Evolutionary conservation across 2,329 filamentous ascomycete species (phyloP).

Genomic region (Zasmidium citrigriseum): DNA sequence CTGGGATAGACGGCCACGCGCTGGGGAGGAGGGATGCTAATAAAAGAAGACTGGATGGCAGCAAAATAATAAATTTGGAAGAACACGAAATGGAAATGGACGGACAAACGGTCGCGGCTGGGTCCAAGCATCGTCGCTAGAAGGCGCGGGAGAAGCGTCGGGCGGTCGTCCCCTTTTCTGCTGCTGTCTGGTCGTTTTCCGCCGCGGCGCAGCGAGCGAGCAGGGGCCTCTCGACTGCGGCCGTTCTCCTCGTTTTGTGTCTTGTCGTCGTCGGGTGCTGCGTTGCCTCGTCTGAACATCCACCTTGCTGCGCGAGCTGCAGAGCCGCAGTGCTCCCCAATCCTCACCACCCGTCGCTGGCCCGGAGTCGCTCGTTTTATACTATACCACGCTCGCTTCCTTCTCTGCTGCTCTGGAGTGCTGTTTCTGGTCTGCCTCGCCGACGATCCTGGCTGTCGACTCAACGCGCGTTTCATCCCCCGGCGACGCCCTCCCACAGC

Average conservation of each 20-base stretch:
- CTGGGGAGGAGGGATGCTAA: not conserved
- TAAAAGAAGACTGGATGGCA: not conserved
- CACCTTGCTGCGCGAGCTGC: conserved; percentile 5
- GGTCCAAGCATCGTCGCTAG: not conserved
- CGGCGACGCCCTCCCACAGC: not conserved
- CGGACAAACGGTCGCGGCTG: not conserved
- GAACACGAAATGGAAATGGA: not conserved
- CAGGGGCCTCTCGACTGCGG: not conserved
- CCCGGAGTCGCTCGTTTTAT: conserved; percentile 3
- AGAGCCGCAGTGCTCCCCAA: conserved; percentile 7
- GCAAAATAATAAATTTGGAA: not conserved
- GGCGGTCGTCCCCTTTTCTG: not conserved
- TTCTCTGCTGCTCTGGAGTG: not conserved
- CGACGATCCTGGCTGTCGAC: not conserved
- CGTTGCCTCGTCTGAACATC: not conserved
- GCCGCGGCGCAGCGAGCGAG: not conserved
- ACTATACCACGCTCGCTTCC: not conserved
- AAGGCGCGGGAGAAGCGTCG: not conserved
- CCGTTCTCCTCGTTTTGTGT: not conserved
- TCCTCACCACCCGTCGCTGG: conserved; percentile 4
- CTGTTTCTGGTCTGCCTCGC: not conserved
- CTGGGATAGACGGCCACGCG: not conserved
- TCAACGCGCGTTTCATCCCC: conserved; percentile 5
- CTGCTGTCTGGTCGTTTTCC: not conserved
- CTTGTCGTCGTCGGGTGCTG: not conserved